Conservation (phyloP, 305 asterid species). For the Fraxinus paxiana region DNA sequence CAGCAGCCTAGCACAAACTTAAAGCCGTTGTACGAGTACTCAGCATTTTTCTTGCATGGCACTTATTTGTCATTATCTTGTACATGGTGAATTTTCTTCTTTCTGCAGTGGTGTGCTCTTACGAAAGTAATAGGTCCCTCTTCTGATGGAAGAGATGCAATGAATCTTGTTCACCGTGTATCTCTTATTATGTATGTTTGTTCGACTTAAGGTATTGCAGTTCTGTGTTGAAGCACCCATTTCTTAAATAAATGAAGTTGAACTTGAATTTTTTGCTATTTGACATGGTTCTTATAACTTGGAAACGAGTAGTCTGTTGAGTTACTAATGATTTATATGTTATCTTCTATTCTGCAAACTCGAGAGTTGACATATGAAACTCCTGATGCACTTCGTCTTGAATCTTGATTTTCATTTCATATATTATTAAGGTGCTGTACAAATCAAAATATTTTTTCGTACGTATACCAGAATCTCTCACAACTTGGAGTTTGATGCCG, state of each 20-base stretch:
- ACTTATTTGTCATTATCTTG: slow-evolving; percentile 1
- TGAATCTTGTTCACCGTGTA: neutral
- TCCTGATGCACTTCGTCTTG: neutral
- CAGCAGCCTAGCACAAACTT: slow-evolving; percentile 57
- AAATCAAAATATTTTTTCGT: neutral
- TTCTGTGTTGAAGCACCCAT: neutral
- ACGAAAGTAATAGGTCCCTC: neutral
- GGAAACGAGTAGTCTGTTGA: neutral
- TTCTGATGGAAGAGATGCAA: neutral
- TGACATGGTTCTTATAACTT: neutral
- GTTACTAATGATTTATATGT: neutral
- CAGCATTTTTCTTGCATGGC: neutral
- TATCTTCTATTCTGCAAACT: neutral
- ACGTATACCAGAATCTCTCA: neutral
- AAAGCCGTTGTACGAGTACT: neutral
- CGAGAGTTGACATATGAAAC: neutral
- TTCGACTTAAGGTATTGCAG: neutral
- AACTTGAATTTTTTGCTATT: neutral
- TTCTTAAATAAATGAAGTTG: neutral
- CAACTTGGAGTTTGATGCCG: neutral
- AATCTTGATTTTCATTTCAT: neutral
- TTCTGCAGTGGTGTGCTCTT: neutral
- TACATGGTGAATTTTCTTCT: slow-evolving; percentile 19
- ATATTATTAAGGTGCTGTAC: neutral
- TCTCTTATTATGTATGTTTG: neutral